Evolutionary conservation across 2,329 filamentous ascomycete genomes (phyloP), one percentile per base, ranked within the genome.

Genomic region (Lasiodiplodia sp.): DNA sequence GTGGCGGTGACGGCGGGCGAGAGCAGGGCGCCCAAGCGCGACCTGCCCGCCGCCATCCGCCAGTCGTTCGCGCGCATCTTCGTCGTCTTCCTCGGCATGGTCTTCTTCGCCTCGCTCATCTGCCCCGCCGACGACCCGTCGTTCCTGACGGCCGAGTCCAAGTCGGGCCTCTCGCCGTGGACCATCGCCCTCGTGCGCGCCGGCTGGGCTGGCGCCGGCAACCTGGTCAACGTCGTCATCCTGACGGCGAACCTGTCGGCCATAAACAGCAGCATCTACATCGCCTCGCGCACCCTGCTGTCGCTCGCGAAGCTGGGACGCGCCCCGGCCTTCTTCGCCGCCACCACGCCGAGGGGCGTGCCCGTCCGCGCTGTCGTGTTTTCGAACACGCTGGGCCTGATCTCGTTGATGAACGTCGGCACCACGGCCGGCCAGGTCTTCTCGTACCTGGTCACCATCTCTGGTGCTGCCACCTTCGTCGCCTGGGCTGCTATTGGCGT

Each of bases 251-350:
- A 57, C 28, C 31, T 57, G 16, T 57, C 53, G 18, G 28, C 91
- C 21, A 87, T 91, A 72, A 94, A 94, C 79, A 89, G 87, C 65
- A 91, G 89, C 10, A 91, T 94, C 70, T 94, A 94, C 77, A 92
- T 94, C 72, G 89, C 88, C 55, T 92, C 90, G 3, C 87, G 92
- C 25, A 94, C 91, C 0, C 80, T 95, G 1, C 81, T 94, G 0
- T 93, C 89, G 81, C 92, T 94, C 88, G 91, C 91, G 0, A 89
- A 92, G 73, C 88, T 89, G 55, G 84, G 87, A 57, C 92, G 92
- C 77, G 92, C 92, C 0, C 92, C 92, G 0, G 81, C 79, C 23
- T 86, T 94, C 73, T 82, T 94, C 1, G 90, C 89, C 52, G 87
- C 86, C 77, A 92, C 91, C 2, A 88, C 91, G 76, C 82, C 81